Percentiles rank a stretch among this genome's conserved stretches.
These are phyloP conservation scores for Striga hermonthica DNA, from an alignment of 305 asterid genomes.

Conservation along the genomic window DNA sequence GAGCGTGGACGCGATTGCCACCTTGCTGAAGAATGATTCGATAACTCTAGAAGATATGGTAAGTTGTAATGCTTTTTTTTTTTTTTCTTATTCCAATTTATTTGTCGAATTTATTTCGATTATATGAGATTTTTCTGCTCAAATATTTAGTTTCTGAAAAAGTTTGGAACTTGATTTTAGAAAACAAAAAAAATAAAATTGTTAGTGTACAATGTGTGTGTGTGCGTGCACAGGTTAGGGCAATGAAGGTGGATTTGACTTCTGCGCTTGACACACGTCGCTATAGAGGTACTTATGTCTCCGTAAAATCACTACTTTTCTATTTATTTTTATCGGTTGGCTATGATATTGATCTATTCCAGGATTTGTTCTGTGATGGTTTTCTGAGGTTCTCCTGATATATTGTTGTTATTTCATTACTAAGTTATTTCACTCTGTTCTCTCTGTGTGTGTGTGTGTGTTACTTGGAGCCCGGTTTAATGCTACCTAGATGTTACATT, in stretches of 20 bases:
- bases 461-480: slow-evolving; percentile 3
- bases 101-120: neutral
- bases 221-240: slow-evolving; percentile 56
- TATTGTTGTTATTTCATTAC: too few species aligned
- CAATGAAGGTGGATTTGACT: slow-evolving; percentile 92
- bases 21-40: slow-evolving; percentile 57
- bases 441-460: neutral
- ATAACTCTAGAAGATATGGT: slow-evolving; percentile 70
- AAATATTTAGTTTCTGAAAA: neutral
- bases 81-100: neutral
- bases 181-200: neutral
- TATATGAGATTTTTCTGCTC: neutral
- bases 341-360: too few species aligned
- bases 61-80: slow-evolving; percentile 23
- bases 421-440: too few species aligned
- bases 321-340: neutral
- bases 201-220: neutral
- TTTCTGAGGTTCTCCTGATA: too few species aligned
- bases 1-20: slow-evolving; percentile 53
- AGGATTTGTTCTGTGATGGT: too few species aligned
- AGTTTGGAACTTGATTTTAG: neutral
- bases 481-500: too few species aligned
- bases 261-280: slow-evolving; percentile 72
- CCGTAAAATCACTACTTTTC: slow-evolving; percentile 5
- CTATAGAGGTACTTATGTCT: slow-evolving; percentile 56